Evolutionary conservation across 106 monocot species (phyloP).

Genomic region (Dendrobium catenatum): DNA sequence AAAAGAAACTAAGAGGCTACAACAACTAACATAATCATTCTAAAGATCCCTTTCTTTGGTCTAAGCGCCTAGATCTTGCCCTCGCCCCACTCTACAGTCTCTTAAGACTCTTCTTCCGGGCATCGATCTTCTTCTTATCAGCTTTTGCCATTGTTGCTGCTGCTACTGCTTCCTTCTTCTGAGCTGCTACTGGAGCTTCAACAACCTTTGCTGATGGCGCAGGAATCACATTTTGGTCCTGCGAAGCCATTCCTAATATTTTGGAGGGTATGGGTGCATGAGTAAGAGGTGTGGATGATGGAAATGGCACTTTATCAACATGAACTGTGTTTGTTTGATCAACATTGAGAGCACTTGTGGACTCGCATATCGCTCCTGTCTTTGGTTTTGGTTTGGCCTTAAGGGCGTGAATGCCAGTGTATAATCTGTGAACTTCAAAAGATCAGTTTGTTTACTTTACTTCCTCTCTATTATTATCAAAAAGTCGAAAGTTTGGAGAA

Average conservation of each 20-base stretch:
- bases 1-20: not conserved
- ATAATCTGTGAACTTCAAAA: slow-evolving; percentile 31
- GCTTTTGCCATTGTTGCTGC: slow-evolving; percentile 25
- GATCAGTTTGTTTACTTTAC: not conserved
- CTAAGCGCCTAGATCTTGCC: not conserved
- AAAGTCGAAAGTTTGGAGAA: not conserved
- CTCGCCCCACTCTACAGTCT: slow-evolving; percentile 36
- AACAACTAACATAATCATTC: not conserved
- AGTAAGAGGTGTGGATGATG: slow-evolving; percentile 9
- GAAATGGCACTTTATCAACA: slow-evolving; percentile 16
- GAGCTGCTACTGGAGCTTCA: slow-evolving; percentile 15
- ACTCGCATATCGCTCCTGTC: slow-evolving; percentile 65
- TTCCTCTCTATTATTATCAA: not conserved
- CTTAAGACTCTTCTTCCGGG: slow-evolving; percentile 92
- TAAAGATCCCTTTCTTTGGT: not conserved
- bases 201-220: slow-evolving; percentile 11
- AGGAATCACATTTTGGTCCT: slow-evolving; percentile 34
- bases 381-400: slow-evolving; percentile 65
- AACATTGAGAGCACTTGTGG: slow-evolving; percentile 72
- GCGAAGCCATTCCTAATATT: slow-evolving; percentile 14
- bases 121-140: slow-evolving; percentile 88
- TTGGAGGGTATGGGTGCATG: slow-evolving; percentile 21
- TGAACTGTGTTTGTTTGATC: slow-evolving; percentile 36
- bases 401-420: slow-evolving; percentile 81
- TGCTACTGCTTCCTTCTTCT: slow-evolving; percentile 27